Evolutionary conservation across 495 filamentous ascomycete genomes (phyloP).

Genomic region (Penicillium arizonense): DNA sequence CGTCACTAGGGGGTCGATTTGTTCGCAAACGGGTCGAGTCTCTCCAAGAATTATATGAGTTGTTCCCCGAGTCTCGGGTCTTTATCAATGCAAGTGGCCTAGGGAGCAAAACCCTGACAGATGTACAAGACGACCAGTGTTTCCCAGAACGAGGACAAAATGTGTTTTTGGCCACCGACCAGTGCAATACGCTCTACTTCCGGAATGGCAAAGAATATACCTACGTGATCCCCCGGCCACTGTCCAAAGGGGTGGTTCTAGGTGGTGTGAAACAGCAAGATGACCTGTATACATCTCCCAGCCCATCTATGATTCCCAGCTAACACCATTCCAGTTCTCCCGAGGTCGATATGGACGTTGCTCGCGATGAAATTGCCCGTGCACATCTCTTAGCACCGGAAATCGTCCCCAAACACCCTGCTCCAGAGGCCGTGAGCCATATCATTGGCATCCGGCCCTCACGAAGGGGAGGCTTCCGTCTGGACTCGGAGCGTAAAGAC

Average conservation of each 20-base stretch:
- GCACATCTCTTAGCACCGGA: conserved; percentile 41
- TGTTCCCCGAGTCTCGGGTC: conserved; percentile 38
- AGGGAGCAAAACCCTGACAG: conserved; percentile 35
- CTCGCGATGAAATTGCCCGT: conserved; percentile 40
- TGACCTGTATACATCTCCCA: conserved; percentile 28
- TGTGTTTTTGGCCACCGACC: conserved; percentile 35
- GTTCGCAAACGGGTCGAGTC: conserved; percentile 38
- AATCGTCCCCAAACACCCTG: conserved; percentile 35
- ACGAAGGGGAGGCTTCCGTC: conserved; percentile 36
- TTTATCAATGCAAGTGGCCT: conserved; percentile 47
- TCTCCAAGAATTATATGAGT: conserved; percentile 34
- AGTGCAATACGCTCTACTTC: conserved; percentile 37
- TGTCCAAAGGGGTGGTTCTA: conserved; percentile 41
- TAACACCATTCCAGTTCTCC: conserved; percentile 24
- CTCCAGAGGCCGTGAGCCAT: conserved; percentile 29
- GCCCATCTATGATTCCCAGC: not conserved
- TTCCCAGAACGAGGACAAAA: conserved; percentile 46
- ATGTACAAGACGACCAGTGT: conserved; percentile 39
- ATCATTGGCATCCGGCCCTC: conserved; percentile 45
- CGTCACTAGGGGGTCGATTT: conserved; percentile 34
- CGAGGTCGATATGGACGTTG: conserved; percentile 38
- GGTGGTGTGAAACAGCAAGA: conserved; percentile 47
- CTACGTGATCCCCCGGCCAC: conserved; percentile 49
- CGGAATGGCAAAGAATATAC: conserved; percentile 49
- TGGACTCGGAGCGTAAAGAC: conserved; percentile 32